Percentiles rank a stretch among this genome's conserved stretches.
Evolutionary conservation across 768 basidiomycete genomes (phyloP).

Genomic region (Scleroderma citrinum): DNA sequence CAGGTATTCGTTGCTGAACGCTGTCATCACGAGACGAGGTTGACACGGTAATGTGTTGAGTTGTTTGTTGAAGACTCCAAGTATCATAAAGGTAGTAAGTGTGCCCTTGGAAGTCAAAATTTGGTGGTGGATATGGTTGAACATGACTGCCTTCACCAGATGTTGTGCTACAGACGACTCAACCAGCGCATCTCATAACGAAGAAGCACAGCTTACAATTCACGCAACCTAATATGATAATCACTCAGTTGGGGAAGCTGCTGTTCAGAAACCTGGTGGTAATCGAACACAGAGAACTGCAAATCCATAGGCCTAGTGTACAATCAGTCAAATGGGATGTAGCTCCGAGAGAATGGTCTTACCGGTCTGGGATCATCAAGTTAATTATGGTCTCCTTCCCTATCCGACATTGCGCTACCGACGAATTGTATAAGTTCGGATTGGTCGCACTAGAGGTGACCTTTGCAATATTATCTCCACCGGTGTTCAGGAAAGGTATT

Average conservation of each 20-base stretch:
- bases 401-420: constrained; percentile 25
- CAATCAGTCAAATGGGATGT: not conserved
- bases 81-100: constrained; percentile 44
- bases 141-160: constrained; percentile 16
- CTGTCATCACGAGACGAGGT: constrained; percentile 2
- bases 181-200: not conserved
- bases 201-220: constrained; percentile 37
- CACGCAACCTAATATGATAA: constrained; percentile 34
- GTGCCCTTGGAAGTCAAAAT: constrained; percentile 29
- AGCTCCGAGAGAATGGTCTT: constrained; percentile 3
- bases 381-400: constrained; percentile 38
- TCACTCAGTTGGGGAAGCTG: constrained; percentile 37
- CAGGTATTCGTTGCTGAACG: constrained; percentile 5
- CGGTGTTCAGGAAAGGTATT: not conserved
- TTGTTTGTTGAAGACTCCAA: constrained; percentile 43
- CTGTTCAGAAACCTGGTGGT: constrained; percentile 20
- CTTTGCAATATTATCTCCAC: not conserved
- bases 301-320: constrained; percentile 50
- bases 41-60: constrained; percentile 16
- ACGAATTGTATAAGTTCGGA: not conserved
- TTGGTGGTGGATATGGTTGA: constrained; percentile 46
- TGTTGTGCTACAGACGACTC: constrained; percentile 28
- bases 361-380: constrained; percentile 58
- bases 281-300: constrained; percentile 39
- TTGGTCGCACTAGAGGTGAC: not conserved